Evolutionary conservation across 306 rosid species (phyloP).

Genomic region (Casuarina cunninghamiana): DNA sequence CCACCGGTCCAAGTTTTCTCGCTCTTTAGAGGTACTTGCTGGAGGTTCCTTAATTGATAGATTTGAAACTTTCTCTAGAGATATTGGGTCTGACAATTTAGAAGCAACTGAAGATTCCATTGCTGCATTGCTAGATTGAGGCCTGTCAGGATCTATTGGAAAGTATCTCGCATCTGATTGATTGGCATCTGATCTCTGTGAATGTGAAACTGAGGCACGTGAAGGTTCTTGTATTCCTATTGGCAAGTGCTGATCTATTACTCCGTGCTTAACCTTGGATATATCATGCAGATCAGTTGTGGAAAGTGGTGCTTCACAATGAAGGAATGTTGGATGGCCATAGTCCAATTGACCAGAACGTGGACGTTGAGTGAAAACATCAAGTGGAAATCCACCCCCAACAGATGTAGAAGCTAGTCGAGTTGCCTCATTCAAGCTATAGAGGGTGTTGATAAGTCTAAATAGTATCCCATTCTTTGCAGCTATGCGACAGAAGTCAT

Average conservation of each 20-base stretch:
- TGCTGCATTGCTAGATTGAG: slow-evolving; percentile 59
- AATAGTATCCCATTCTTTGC: slow-evolving; percentile 91
- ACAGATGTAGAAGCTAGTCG: slow-evolving; percentile 78
- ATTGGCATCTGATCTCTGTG: slow-evolving; percentile 71
- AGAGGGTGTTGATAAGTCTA: slow-evolving; percentile 94
- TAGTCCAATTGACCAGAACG: slow-evolving; percentile 83
- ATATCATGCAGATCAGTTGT: slow-evolving; percentile 64
- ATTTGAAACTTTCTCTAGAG: slow-evolving; percentile 51
- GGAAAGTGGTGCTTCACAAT: slow-evolving; percentile 57
- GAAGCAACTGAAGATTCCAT: slow-evolving; percentile 45
- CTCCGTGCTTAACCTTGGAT: slow-evolving; percentile 63
- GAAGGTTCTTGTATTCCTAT: slow-evolving; percentile 58
- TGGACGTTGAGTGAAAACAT: slow-evolving; percentile 71
- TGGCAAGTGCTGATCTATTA: slow-evolving; percentile 59
- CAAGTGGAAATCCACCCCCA: slow-evolving; percentile 75
- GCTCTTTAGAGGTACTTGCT: slow-evolving; percentile 45
- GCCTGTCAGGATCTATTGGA: slow-evolving; percentile 62
- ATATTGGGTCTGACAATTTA: slow-evolving; percentile 42
- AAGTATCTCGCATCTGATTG: slow-evolving; percentile 43
- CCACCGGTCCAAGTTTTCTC: slow-evolving; percentile 66
- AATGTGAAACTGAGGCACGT: slow-evolving; percentile 77
- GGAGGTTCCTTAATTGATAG: slow-evolving; percentile 59
- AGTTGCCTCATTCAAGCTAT: slow-evolving; percentile 98
- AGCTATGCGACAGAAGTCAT: slow-evolving; percentile 94
- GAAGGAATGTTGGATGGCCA: slow-evolving; percentile 58